Evolutionary conservation across 371 early-diverging fungal species (phyloP).

Genomic region (Circinella minor): DNA sequence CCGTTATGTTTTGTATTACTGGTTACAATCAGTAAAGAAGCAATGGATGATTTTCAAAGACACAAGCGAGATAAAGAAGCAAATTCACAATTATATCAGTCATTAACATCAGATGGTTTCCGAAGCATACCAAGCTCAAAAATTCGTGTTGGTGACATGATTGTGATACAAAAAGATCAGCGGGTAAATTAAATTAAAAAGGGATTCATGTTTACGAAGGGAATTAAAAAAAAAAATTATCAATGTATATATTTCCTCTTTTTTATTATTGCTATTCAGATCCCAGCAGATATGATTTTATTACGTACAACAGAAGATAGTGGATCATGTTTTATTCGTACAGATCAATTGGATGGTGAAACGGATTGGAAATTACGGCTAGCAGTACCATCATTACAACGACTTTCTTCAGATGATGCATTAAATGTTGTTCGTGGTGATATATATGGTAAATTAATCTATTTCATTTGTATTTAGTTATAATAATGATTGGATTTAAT

Average conservation of each 20-base stretch:
- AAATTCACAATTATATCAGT: conserved; percentile 84
- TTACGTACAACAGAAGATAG: conserved; percentile 84
- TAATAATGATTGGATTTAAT: not conserved
- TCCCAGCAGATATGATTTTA: conserved; percentile 93
- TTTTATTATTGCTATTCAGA: conserved; percentile 26
- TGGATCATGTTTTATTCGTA: conserved; percentile 97
- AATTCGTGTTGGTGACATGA: conserved; percentile 94
- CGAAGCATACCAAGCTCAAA: conserved; percentile 81
- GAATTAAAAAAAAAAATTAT: too few relatives aligned
- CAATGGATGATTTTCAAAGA: conserved; percentile 93
- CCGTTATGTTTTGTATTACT: conserved; percentile 95
- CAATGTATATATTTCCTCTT: too few relatives aligned
- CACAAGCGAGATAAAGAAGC: conserved; percentile 92
- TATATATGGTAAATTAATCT: conserved; percentile 66
- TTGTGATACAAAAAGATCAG: conserved; percentile 92
- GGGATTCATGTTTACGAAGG: too few relatives aligned
- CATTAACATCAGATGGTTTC: conserved; percentile 61
- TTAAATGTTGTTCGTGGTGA: conserved; percentile 67
- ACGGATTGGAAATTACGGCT: conserved; percentile 99
- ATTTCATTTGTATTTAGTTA: not conserved
- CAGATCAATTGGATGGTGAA: conserved; percentile 99
- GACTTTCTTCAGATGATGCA: conserved; percentile 62
- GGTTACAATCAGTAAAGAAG: conserved; percentile 97
- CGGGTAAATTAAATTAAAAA: conserved; percentile 44
- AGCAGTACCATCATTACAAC: conserved; percentile 84